phyloP scores from a whole-genome alignment of 78 protist species.

The Dictyostelium capitatum region DNA sequence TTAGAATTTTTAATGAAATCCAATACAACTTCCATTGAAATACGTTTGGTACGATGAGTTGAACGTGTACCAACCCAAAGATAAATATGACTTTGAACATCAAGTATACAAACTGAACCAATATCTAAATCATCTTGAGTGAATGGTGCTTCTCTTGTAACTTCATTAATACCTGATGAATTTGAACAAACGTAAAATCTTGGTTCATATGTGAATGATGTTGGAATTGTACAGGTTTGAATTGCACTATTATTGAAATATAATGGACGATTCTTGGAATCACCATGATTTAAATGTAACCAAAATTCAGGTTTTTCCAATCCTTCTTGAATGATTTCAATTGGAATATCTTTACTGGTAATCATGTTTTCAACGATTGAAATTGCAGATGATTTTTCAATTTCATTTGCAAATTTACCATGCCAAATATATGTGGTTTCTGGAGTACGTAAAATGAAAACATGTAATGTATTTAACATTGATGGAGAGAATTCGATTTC shows the following conservation, averaged over 20 bases:
- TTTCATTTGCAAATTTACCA: constrained; percentile 22
- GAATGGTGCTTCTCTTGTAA: constrained; percentile 46
- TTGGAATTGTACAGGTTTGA: not conserved
- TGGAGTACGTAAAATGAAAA: constrained; percentile 11
- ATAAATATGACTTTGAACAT: constrained; percentile 55
- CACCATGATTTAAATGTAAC: not conserved
- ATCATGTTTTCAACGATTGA: not conserved
- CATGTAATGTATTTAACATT: constrained; percentile 44
- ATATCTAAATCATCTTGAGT: constrained; percentile 78
- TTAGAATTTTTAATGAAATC: constrained; percentile 40
- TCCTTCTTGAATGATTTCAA: constrained; percentile 22
- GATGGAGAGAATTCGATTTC: constrained; percentile 24
- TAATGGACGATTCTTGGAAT: not conserved
- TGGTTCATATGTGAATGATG: constrained; percentile 1
- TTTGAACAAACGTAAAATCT: constrained; percentile 54
- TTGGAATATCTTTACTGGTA: not conserved
- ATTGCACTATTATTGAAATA: not conserved
- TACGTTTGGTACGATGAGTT: constrained; percentile 42
- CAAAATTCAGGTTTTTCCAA: constrained; percentile 37
- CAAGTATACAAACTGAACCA: constrained; percentile 44
- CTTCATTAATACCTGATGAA: constrained; percentile 69
- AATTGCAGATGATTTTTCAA: constrained; percentile 3
- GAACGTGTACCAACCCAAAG: constrained; percentile 65
- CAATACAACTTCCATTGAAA: constrained; percentile 53
- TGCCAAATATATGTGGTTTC: constrained; percentile 60